phyloP scores from a whole-genome alignment of 2,329 filamentous ascomycete species.

The Apiospora aurea region DNA sequence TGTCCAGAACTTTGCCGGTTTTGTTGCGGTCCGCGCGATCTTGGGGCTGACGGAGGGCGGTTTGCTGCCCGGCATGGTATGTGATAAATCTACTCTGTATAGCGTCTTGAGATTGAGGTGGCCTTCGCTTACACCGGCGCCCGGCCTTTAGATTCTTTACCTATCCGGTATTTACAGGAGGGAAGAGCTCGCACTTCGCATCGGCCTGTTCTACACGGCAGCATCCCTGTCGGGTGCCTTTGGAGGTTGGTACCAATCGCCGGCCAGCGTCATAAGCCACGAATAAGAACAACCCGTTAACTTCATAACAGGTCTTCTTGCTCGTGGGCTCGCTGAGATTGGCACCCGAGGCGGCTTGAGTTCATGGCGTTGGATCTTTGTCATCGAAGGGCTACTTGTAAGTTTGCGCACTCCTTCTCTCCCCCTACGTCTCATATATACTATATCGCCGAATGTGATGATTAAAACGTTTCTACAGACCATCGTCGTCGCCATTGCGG shows the following conservation, averaged over 20 bases:
- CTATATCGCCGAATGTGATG: constrained; percentile 2
- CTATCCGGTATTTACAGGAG: constrained; percentile 68
- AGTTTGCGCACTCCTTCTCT: constrained; percentile 31
- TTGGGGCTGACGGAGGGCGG: constrained; percentile 71
- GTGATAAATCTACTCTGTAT: neutral
- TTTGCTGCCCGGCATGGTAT: constrained; percentile 69
- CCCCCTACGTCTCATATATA: too few relatives aligned
- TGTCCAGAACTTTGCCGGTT: constrained; percentile 60
- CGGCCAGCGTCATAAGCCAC: neutral
- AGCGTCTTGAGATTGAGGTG: neutral
- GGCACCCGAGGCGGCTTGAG: constrained; percentile 59
- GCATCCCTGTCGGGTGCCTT: constrained; percentile 71
- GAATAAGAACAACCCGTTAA: neutral
- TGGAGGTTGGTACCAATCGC: constrained; percentile 50
- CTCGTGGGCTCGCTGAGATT: constrained; percentile 67
- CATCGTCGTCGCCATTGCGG: constrained; percentile 57
- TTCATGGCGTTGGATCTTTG: constrained; percentile 69
- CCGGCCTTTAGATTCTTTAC: constrained; percentile 60
- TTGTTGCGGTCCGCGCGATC: constrained; percentile 66
- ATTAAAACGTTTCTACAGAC: constrained; percentile 51
- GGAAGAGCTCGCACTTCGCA: constrained; percentile 65
- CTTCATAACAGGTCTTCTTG: constrained; percentile 55
- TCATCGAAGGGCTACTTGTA: constrained; percentile 63
- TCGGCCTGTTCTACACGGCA: constrained; percentile 73
- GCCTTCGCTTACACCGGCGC: neutral